Percentiles rank a stretch among this genome's conserved stretches.
Conservation (phyloP, 768 basidiomycete genomes). For the Rhizopogon rudus region DNA sequence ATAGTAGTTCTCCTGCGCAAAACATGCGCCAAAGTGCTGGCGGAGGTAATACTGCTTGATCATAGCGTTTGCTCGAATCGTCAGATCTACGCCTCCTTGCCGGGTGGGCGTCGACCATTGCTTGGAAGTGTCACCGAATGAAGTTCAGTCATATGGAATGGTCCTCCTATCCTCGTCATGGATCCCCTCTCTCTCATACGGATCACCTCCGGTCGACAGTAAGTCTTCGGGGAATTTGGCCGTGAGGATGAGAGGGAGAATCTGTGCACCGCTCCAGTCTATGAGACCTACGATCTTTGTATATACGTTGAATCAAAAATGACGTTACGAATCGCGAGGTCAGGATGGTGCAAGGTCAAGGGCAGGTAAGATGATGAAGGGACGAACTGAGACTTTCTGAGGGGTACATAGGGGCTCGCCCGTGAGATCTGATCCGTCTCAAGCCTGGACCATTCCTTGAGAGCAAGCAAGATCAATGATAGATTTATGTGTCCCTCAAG, state of each 20-base stretch:
- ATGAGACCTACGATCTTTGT: not conserved
- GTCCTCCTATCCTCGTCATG: not conserved
- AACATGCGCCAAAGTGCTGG: not conserved
- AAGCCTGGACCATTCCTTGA: not conserved
- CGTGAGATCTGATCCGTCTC: not conserved
- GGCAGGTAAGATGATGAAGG: not conserved
- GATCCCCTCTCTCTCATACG: not conserved
- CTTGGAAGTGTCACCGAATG: not conserved
- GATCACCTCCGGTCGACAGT: not conserved
- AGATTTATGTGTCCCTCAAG: not conserved
- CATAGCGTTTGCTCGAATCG: not conserved
- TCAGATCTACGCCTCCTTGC: not conserved
- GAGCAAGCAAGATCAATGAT: not conserved
- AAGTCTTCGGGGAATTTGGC: not conserved
- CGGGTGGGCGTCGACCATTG: not conserved
- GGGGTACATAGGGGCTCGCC: not conserved
- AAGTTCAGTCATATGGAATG: not conserved
- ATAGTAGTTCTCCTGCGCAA: not conserved
- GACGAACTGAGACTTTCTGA: not conserved
- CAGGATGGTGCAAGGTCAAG: not conserved
- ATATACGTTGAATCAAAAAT: not conserved
- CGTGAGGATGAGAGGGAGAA: not conserved
- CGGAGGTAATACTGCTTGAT: not conserved
- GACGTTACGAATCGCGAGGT: not conserved
- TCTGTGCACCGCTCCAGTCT: not conserved